Evolutionary conservation across 495 filamentous ascomycete species (phyloP).

Genomic region (Penicillium tannophilum): DNA sequence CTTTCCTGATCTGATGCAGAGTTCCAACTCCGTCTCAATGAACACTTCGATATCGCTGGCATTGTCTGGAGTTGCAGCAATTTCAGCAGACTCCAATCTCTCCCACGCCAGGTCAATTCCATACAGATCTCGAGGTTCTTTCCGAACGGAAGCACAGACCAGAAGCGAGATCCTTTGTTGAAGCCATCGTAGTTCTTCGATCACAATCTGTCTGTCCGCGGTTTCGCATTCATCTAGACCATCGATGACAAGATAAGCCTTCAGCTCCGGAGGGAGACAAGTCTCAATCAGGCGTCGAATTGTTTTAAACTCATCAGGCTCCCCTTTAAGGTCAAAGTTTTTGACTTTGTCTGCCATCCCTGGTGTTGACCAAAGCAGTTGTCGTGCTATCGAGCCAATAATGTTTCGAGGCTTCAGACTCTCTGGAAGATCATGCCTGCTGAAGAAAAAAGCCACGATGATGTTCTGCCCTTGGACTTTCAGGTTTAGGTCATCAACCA

Average conservation of each 20-base stretch:
- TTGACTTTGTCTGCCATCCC: neutral
- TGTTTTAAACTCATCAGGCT: neutral
- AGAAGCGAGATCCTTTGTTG: slow-evolving; percentile 17
- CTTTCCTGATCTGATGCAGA: slow-evolving; percentile 30
- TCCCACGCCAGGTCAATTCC: neutral
- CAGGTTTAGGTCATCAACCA: slow-evolving; percentile 44
- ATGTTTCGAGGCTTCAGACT: slow-evolving; percentile 41
- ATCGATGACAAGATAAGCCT: slow-evolving; percentile 3
- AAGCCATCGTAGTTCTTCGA: slow-evolving; percentile 1
- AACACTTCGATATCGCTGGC: slow-evolving; percentile 43
- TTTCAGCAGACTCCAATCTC: neutral
- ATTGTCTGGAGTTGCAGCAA: slow-evolving; percentile 35
- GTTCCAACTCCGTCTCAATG: slow-evolving; percentile 37
- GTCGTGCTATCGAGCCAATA: slow-evolving; percentile 41
- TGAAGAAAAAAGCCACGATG: slow-evolving; percentile 46
- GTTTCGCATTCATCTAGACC: slow-evolving; percentile 1
- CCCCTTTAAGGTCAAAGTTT: neutral
- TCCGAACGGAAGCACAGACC: slow-evolving; percentile 36
- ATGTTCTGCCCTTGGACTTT: slow-evolving; percentile 7
- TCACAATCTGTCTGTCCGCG: neutral
- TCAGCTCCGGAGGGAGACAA: neutral
- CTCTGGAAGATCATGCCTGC: slow-evolving; percentile 38
- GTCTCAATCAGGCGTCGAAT: neutral
- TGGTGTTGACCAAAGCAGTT: slow-evolving; percentile 27
- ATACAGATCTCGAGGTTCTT: neutral